These are phyloP conservation scores for Ceratobasidium sp. DNA, from an alignment of 1,284 basidiomycete genomes.

Conservation along the genomic window DNA sequence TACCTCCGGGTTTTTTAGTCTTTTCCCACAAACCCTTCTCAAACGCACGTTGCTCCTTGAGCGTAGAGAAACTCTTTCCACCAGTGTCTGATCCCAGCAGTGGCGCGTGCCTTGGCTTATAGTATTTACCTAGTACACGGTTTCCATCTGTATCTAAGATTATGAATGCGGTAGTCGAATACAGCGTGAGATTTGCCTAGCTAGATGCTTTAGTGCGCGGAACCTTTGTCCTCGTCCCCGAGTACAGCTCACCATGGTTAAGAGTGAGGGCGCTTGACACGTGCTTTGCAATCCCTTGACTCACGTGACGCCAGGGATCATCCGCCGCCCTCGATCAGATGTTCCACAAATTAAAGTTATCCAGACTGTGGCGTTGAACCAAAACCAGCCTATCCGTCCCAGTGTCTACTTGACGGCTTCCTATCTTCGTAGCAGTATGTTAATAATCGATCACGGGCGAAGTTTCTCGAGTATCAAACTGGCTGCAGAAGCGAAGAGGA, in stretches of 20 bases:
- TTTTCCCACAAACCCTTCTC: constrained; percentile 96
- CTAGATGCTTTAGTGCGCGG: not conserved
- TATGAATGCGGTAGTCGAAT: constrained; percentile 84
- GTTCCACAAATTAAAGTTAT: too few relatives aligned
- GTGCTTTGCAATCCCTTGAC: not conserved
- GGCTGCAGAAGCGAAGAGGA: not conserved
- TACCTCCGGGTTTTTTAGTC: constrained; percentile 88
- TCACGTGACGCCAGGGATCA: not conserved
- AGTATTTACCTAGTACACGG: constrained; percentile 95
- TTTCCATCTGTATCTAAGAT: constrained; percentile 94
- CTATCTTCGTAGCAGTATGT: too few relatives aligned
- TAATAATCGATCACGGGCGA: too few relatives aligned
- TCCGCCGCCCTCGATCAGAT: too few relatives aligned
- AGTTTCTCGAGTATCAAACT: too few relatives aligned
- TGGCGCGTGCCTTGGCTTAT: constrained; percentile 70
- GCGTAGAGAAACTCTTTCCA: constrained; percentile 66
- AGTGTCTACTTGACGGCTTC: too few relatives aligned
- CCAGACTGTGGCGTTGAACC: too few relatives aligned
- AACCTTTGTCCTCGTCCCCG: not conserved
- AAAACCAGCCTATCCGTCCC: too few relatives aligned
- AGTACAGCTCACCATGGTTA: constrained; percentile 1
- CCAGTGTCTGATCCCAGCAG: constrained; percentile 58
- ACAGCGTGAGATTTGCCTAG: constrained; percentile 79
- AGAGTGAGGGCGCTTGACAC: constrained; percentile 8
- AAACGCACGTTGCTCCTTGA: constrained; percentile 94